These are phyloP conservation scores for Verticillium longisporum DNA, from an alignment of 2,329 filamentous ascomycete species.

Conservation along the genomic window DNA sequence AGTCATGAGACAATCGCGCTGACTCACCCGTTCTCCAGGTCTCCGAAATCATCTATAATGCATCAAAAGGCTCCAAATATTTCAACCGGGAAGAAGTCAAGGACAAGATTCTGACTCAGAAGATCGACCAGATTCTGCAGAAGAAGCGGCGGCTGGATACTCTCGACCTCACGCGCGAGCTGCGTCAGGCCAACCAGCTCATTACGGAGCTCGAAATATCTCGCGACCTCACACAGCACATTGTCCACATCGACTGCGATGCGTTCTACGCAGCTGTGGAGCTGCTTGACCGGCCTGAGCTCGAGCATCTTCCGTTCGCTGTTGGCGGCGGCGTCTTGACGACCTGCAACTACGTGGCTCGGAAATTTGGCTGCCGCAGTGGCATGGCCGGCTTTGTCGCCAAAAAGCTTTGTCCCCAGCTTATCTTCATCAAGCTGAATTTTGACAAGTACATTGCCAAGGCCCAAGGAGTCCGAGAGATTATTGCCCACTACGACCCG, in stretches of 20 bases:
- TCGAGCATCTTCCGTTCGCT: constrained; percentile 82
- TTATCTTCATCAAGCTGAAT: constrained; percentile 77
- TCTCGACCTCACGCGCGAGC: constrained; percentile 65
- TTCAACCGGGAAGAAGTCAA: constrained; percentile 85
- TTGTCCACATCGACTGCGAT: constrained; percentile 94
- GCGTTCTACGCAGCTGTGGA: constrained; percentile 97
- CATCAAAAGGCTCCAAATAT: constrained; percentile 92
- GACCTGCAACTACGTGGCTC: constrained; percentile 79
- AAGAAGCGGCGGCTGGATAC: constrained; percentile 71
- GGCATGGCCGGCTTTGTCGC: constrained; percentile 97
- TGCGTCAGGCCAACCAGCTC: constrained; percentile 72
- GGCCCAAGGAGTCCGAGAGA: constrained; percentile 75
- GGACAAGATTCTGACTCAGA: constrained; percentile 76
- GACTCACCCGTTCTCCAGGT: constrained; percentile 45
- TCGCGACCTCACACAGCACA: constrained; percentile 74
- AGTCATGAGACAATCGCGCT: neutral
- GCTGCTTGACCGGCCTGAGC: constrained; percentile 72
- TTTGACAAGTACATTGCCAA: constrained; percentile 90
- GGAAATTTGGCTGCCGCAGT: constrained; percentile 83
- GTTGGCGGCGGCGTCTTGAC: constrained; percentile 66
- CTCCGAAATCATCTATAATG: constrained; percentile 93
- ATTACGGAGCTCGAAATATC: constrained; percentile 71
- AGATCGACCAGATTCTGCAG: constrained; percentile 72
- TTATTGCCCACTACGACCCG: constrained; percentile 82
- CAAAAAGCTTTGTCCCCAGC: constrained; percentile 82